phyloP scores from a whole-genome alignment of 2,329 filamentous ascomycete species.

The Canariomyces notabilis region DNA sequence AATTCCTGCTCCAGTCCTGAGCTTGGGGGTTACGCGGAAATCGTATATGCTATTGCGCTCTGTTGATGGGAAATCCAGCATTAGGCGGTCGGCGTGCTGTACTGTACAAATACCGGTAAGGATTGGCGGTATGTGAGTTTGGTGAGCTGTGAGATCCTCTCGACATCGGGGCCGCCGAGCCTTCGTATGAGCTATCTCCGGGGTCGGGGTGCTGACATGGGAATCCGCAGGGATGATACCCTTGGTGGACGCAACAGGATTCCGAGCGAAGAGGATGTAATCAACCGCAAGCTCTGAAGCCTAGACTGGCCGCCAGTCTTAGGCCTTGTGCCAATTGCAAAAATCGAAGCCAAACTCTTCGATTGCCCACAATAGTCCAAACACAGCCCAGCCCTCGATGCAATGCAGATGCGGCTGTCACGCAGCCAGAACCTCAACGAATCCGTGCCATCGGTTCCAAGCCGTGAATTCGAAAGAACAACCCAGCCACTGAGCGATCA shows the following conservation, averaged over 20 bases:
- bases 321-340: not conserved
- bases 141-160: not conserved
- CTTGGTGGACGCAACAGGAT: not conserved
- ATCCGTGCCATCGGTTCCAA: not conserved
- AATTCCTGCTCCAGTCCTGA: too few relatives aligned
- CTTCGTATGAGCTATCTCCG: slow-evolving; percentile 6
- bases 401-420: not conserved
- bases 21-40: too few relatives aligned
- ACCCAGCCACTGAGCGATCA: slow-evolving; percentile 3
- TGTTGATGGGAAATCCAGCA: too few relatives aligned
- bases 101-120: too few relatives aligned
- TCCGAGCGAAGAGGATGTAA: not conserved
- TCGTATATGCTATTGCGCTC: too few relatives aligned
- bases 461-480: slow-evolving; percentile 4
- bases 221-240: slow-evolving; percentile 1
- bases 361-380: not conserved
- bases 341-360: not conserved
- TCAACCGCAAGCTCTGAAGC: not conserved
- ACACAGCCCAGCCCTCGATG: not conserved
- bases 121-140: slow-evolving; percentile 3
- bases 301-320: not conserved
- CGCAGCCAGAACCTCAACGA: not conserved
- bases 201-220: not conserved
- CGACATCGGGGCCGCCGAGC: not conserved
- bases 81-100: not conserved